phyloP scores from a whole-genome alignment of 805 yeast species.

The Hanseniaspora singularis region DNA sequence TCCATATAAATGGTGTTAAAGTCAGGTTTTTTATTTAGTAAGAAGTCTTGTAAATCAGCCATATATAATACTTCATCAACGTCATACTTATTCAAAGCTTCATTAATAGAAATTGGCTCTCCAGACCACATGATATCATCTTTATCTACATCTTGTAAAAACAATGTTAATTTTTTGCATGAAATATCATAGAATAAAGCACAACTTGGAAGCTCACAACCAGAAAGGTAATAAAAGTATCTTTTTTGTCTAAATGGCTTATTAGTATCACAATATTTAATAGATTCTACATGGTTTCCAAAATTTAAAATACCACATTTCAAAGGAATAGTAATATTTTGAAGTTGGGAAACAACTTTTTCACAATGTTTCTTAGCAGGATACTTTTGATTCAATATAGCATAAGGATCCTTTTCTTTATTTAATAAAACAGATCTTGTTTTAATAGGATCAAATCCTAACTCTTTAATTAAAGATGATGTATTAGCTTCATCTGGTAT shows the following conservation, averaged over 20 bases:
- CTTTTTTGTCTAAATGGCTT: slow-evolving; percentile 78
- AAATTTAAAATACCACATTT: slow-evolving; percentile 52
- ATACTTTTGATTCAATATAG: slow-evolving; percentile 39
- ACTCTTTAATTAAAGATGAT: slow-evolving; percentile 9
- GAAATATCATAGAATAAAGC: slow-evolving; percentile 48
- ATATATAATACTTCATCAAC: slow-evolving; percentile 70
- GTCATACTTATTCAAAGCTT: slow-evolving; percentile 56
- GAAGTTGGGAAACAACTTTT: slow-evolving; percentile 34
- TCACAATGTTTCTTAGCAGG: slow-evolving; percentile 74
- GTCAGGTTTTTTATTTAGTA: slow-evolving; percentile 19
- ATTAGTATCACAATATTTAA: slow-evolving; percentile 69
- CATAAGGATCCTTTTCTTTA: slow-evolving; percentile 11
- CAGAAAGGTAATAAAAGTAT: slow-evolving; percentile 77
- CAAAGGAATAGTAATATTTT: slow-evolving; percentile 24
- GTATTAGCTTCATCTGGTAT: slow-evolving; percentile 10
- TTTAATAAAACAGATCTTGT: slow-evolving; percentile 4
- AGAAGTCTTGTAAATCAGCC: slow-evolving; percentile 33
- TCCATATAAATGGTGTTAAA: slow-evolving; percentile 37
- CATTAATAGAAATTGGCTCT: slow-evolving; percentile 54
- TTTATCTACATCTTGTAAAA: slow-evolving; percentile 68
- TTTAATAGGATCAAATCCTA: slow-evolving; percentile 16
- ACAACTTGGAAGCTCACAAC: slow-evolving; percentile 69
- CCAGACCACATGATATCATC: slow-evolving; percentile 98
- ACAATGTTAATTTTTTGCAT: slow-evolving; percentile 50
- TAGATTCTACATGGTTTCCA: slow-evolving; percentile 36